Evolutionary conservation across 192 early-diverging fungal genomes (phyloP), one percentile per base, ranked within the genome.

Genomic region (Backusella tuberculispora): DNA sequence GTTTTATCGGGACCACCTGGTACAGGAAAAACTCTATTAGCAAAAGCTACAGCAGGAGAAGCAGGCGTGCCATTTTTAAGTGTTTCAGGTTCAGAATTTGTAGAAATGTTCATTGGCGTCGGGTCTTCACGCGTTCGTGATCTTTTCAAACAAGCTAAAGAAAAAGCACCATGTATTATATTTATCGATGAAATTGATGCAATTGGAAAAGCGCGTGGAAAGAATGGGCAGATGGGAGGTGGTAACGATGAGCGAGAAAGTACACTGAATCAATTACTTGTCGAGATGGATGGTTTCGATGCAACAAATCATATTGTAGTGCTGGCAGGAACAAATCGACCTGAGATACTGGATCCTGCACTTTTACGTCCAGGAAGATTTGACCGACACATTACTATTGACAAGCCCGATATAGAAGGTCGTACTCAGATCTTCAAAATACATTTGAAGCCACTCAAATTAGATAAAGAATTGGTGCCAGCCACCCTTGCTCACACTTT

Each of bases 91-190:
- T 98, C 97, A 0, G 98, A 99, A 81, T 99, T 99, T 80, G 93
- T 98, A 34, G 98, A 99, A 83, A 99, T 99, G 98, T 99, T 99
- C 93, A 96, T 99, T 29, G 98, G 98, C 78, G 97, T 99, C 24
- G 98, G 98, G 24, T 93, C 88, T 50, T 89, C 88, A 17, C 91
- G 98, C 37, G 97, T 99, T 9, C 91, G 98, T 43, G 98, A 99
- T 78, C 78, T 99, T 73, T 99, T 99, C 86, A 90, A 94, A 9
- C 98, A 88, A 45, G 98, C 98, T 70, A 98, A 97, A 84, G 98
- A 98, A 85, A 90, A 96, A 76, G 88, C 95, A 9, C 98, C 98
- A 13, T 98, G 96, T 86, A 99, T 99, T 69, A 96, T 99, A 77
- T 99, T 99, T 85, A 96, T 99, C 34, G 98, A 99, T 73, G 98